Percentiles rank a stretch among this genome's conserved stretches.
Evolutionary conservation across 768 basidiomycete species (phyloP).

Genomic region (Nidula microcarpa): DNA sequence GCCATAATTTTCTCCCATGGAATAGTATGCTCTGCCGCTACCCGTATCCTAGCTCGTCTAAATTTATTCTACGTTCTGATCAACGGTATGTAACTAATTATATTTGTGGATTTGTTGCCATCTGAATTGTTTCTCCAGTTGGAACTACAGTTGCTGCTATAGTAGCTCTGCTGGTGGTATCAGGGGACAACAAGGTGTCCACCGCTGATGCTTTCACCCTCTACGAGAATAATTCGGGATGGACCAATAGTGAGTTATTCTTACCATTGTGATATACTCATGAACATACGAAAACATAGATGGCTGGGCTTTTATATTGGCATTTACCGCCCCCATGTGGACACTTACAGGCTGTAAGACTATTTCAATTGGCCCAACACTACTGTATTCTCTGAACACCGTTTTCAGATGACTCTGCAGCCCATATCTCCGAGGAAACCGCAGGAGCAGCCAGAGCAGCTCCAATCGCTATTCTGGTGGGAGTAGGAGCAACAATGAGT

Average conservation of each 20-base stretch:
- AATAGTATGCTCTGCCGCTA: constrained; percentile 68
- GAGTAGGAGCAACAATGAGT: constrained; percentile 54
- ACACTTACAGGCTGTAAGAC: constrained; percentile 69
- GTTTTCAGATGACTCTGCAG: constrained; percentile 65
- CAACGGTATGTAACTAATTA: constrained; percentile 37
- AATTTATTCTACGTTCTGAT: constrained; percentile 67
- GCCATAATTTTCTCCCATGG: constrained; percentile 67
- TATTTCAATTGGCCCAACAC: not conserved
- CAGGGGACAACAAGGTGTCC: constrained; percentile 57
- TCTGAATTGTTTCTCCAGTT: constrained; percentile 29
- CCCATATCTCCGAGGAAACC: constrained; percentile 72
- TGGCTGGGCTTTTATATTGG: constrained; percentile 70
- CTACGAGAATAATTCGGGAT: constrained; percentile 71
- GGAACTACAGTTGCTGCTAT: constrained; percentile 66
- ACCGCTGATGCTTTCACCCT: constrained; percentile 65
- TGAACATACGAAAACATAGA: constrained; percentile 29
- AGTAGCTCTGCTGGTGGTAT: constrained; percentile 51
- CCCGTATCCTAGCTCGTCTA: constrained; percentile 58
- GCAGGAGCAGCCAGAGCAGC: constrained; percentile 61
- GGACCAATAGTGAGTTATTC: constrained; percentile 49
- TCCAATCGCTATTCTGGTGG: constrained; percentile 66
- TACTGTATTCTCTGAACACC: constrained; percentile 2
- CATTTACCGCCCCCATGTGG: constrained; percentile 79
- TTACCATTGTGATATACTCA: no score
- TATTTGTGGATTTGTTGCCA: not conserved